Conservation (phyloP, 73 alveolate genomes). For the Paramecium tetraurelia region DNA sequence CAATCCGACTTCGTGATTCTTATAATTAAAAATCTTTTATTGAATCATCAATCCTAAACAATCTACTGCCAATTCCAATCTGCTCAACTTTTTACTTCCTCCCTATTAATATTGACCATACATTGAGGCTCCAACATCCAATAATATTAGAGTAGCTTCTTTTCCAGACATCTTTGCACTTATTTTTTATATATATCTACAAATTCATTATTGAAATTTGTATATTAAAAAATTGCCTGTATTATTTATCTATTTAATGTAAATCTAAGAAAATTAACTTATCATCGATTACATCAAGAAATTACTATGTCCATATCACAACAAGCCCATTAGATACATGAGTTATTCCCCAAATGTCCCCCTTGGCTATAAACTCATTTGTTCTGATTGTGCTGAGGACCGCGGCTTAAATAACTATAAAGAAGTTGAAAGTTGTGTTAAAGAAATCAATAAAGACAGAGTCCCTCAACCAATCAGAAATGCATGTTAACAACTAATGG, state of each 20-base stretch:
- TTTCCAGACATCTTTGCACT: constrained; percentile 39
- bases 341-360: not conserved
- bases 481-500: not conserved
- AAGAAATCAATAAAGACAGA: not conserved
- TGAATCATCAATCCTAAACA: constrained; percentile 74
- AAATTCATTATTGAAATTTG: not conserved
- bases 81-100: constrained; percentile 31
- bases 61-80: constrained; percentile 76
- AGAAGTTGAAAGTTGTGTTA: not conserved
- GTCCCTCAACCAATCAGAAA: not conserved
- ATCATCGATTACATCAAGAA: not conserved
- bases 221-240: not conserved
- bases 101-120: not conserved
- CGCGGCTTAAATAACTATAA: not conserved
- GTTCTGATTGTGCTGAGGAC: not conserved
- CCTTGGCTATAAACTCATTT: not conserved
- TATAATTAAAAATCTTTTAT: constrained; percentile 74
- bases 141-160: constrained; percentile 79
- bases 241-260: not conserved
- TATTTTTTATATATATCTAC: not conserved
- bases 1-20: constrained; percentile 75
- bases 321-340: not conserved
- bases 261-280: no score
- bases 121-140: constrained; percentile 82
- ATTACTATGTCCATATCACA: not conserved